Base-by-base conservation (phyloP, 176 grass and related monocot genomes). In the Pontederia crassipes region DNA sequence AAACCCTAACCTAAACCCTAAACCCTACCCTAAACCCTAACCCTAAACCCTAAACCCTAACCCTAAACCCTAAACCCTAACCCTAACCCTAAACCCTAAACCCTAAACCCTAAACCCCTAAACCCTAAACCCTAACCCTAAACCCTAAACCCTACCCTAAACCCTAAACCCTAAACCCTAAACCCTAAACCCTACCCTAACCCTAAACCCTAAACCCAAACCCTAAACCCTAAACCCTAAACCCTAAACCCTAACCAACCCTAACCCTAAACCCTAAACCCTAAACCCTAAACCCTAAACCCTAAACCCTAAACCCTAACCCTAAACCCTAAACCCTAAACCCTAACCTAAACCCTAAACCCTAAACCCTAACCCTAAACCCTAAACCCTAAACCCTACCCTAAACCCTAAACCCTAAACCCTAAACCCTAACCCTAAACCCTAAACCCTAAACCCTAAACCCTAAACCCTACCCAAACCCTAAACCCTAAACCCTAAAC, bases 231-330 rank as follows among this genome's bases (percentile, higher is more conserved):
- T 55, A 56, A 69, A 69, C 48, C 66, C 66, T 69, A 69, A 56
- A 69, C 66, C 66, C 50, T 69, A 69, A 69, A 69, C 66, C 66
- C 66, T 69, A 69, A 69, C 48, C 66, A 69, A 69, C 66, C 66
- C 66, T 69, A 69, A 69, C 52, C 66, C 66, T 50, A 50, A 69
- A 69, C 40, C 66, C 66, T 50, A 50, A 69, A 69, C 40, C 66
- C 66, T 50, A 50, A 69, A 69, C 15, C 66, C 66, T 13, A 20
- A 69, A 69, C 40, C 66, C 66, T 28, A 50, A 69, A 52, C 40
- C 66, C 49, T 28, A 50, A 69, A 69, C 50, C 66, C 66, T 52
- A 54, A 69, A 69, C 50, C 66, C 66, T 52, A 53, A 69, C n/a
- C n/a, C n/a, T n/a, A n/a, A n/a, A n/a, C n/a, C n/a, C n/a, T n/a